Base-by-base conservation (phyloP, 768 basidiomycete species). In the Naganishia onofrii region DNA sequence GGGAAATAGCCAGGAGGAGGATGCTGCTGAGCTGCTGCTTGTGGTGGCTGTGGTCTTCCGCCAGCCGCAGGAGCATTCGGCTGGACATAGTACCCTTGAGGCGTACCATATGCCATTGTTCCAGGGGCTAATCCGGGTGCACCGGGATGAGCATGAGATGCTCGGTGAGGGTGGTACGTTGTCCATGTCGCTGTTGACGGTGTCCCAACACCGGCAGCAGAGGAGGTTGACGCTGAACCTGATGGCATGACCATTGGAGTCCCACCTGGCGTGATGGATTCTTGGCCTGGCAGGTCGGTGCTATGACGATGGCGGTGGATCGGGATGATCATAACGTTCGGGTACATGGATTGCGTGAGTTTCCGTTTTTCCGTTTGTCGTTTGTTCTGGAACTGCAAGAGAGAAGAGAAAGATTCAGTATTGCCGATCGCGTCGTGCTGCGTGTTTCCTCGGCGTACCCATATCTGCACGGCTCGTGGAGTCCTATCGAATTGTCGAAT, bases 371-470 rank as follows among this genome's bases (percentile, higher is more conserved):
- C 71, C 1, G 71, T 72, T 32, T 72, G 71, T 48, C 71, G 57
- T 29, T 72, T 72, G 67, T 72, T 72, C 34, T 72, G 71, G 42
- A 72, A 72, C 70, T 71, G 64, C 21, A 13, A n/a, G 56, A 31
- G 44, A 34, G 10, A 66, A 38, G 26, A 52, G 29, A 23, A 34
- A 7, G 13, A 54, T 28, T 36, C 8, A 32, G 51, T 32, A 57
- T 9, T 29, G 28, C 29, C 28, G 28, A 29, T 34, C 48, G 51
- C 65, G 28, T 31, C 28, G 26, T 26, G 21, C 10, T 68, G 32
- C n/a, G 3, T 13, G 21, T 29, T 9, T 38, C 31, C 4, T 21
- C 31, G 19, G 54, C 70, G 46, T 34, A 71, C 70, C 71, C 71
- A 72, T n/a, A 72, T 72, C 46, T 72, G 71, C 4, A 72, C 71